Evolutionary conservation across 257 asterid genomes (phyloP).

Genomic region (Fraxinus americana): DNA sequence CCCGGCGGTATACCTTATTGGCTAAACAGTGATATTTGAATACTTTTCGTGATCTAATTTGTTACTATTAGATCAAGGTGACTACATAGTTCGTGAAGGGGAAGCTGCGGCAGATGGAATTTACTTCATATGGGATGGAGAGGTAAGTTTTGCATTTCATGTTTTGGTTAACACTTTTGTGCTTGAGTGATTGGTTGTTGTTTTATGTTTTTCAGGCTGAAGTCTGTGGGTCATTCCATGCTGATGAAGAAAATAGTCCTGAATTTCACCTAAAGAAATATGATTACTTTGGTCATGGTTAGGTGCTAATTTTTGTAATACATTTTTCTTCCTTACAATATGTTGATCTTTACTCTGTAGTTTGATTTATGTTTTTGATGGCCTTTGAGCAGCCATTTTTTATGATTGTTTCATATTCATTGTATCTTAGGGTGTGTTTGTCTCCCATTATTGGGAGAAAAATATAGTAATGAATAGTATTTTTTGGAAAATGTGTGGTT

Average conservation of each 20-base stretch:
- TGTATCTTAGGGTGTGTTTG: neutral
- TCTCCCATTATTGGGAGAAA: no score
- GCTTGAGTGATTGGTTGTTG: slow-evolving; percentile 7
- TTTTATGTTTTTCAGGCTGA: slow-evolving; percentile 65
- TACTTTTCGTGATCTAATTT: neutral
- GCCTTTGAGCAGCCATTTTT: neutral
- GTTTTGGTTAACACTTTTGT: slow-evolving; percentile 14
- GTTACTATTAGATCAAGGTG: slow-evolving; percentile 58
- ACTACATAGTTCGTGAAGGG: slow-evolving; percentile 77
- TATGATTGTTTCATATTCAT: slow-evolving; percentile 19
- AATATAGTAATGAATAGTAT: no score
- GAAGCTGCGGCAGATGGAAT: slow-evolving; percentile 63
- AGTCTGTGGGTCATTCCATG: slow-evolving; percentile 64
- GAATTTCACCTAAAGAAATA: slow-evolving; percentile 69
- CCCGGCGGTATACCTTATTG: no score
- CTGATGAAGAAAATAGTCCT: slow-evolving; percentile 58
- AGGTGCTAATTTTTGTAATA: slow-evolving; percentile 34
- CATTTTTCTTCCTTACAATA: neutral
- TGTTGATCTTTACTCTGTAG: slow-evolving; percentile 2
- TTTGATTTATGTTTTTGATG: slow-evolving; percentile 19
- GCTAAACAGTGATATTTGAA: neutral
- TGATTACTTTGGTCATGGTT: slow-evolving; percentile 90
- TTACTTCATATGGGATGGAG: slow-evolving; percentile 89
- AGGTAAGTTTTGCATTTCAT: slow-evolving; percentile 48
- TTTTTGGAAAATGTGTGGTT: no score